Evolutionary conservation across 2,329 filamentous ascomycete species (phyloP), one percentile per base, ranked within the genome.

Genomic region (Colletotrichum nymphaeae): DNA sequence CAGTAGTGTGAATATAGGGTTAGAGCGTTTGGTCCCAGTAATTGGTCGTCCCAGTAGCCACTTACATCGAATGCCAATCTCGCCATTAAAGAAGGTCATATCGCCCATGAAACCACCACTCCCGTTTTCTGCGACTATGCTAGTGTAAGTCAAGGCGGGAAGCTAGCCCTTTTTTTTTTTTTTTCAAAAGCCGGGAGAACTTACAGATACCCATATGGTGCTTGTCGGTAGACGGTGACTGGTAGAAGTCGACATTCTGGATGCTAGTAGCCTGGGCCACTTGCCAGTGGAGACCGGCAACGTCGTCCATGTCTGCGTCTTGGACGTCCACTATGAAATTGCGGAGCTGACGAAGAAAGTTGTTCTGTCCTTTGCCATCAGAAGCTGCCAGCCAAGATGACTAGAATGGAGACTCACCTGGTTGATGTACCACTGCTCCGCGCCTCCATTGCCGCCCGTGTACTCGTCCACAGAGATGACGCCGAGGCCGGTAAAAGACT

Each of bases 281-380:
- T 69, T 91, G 90, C 89, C 89, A 92, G 78, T 92, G 90, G 42
- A 92, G 87, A 77, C 86, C 88, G 35, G 79, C 83, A 3, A 81
- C 80, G 28, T 79, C 80, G 5, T 74, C 71, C 1, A 78, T 75
- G 3, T 79, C 75, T n/a, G 82, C 82, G 22, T 58, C 75, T 4
- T 78, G 79, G 7, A 84, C 81, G 77, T 94, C 92, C 52, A 94
- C 84, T 68, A 91, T 83, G 62, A 94, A 86, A 77, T 94, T 94
- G 8, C 91, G 86, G 70, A 93, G 86, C 75, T 91, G 89, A 60
- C 91, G 86, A 77, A 87, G 91, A 81, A 94, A 94, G 12, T 92
- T 89, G 76, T 89, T 91, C 37, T 89, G 74, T 84, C 57, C 57
- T 60, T 60, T 60, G 57, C 57, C 57, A 60, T 84, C 74, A 81